A percentile compares a stretch with the other conserved stretches of the same genome.
These are phyloP conservation scores for Colletotrichum sp. DNA, from an alignment of 2,329 filamentous ascomycete species.

Conservation along the genomic window DNA sequence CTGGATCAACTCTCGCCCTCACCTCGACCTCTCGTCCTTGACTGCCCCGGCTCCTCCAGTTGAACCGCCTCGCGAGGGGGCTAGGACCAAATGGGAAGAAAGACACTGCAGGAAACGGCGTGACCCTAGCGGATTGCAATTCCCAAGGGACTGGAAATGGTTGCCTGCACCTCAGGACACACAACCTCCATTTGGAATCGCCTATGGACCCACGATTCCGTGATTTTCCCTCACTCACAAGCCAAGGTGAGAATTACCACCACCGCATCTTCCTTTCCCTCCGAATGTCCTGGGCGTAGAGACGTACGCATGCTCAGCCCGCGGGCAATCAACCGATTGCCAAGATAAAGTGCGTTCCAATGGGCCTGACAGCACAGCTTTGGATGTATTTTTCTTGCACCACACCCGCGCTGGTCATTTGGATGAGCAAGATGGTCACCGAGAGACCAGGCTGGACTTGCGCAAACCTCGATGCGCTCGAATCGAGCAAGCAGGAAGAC, in stretches of 20 bases:
- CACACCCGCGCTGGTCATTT: neutral
- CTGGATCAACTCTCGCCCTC: neutral
- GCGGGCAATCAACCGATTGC: neutral
- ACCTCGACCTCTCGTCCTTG: neutral
- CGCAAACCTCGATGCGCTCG: neutral
- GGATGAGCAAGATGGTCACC: neutral
- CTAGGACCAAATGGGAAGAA: neutral
- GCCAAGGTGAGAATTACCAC: neutral
- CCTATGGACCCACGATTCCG: conserved; percentile 7
- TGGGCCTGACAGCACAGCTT: neutral
- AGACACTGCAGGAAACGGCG: neutral
- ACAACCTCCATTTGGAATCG: conserved; percentile 7
- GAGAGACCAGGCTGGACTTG: neutral
- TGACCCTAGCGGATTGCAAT: conserved; percentile 10
- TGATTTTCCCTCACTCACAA: conserved; percentile 5
- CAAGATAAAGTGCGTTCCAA: neutral
- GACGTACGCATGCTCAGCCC: neutral
- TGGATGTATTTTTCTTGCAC: conserved; percentile 1
- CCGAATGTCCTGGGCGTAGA: neutral
- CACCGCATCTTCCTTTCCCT: neutral
- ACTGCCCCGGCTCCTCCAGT: neutral
- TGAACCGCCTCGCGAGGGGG: neutral
- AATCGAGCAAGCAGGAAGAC: neutral
- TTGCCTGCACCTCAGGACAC: conserved; percentile 19
- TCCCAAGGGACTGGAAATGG: conserved; percentile 21